phyloP scores from a whole-genome alignment of 257 asterid genomes.

The Primulina huaijiensis region DNA sequence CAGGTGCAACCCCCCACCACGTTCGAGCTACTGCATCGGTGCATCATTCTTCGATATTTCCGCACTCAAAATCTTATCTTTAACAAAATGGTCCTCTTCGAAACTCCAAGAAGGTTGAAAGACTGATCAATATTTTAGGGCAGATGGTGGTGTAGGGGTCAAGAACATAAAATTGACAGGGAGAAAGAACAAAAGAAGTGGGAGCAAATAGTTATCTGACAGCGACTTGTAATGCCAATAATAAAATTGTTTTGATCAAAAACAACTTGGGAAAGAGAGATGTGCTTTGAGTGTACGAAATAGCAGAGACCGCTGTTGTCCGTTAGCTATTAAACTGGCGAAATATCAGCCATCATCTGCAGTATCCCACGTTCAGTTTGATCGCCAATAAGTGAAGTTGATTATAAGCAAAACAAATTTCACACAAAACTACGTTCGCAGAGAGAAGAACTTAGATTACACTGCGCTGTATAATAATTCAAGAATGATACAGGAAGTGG shows the following conservation, averaged over 20 bases:
- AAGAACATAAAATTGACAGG: background rate
- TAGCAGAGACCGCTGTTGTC: constrained; percentile 28
- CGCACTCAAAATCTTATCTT: background rate
- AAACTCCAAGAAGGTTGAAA: background rate
- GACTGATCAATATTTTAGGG: background rate
- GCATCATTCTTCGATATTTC: constrained; percentile 39
- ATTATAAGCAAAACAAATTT: background rate
- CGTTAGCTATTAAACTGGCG: constrained; percentile 40
- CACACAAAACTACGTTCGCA: constrained; percentile 29
- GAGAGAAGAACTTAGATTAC: constrained; percentile 19
- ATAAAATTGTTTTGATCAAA: constrained; percentile 40
- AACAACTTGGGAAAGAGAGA: constrained; percentile 34
- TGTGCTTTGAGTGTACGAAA: constrained; percentile 25
- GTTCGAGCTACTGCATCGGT: constrained; percentile 30
- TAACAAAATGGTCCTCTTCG: background rate
- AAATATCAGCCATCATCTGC: constrained; percentile 49
- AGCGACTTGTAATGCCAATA: constrained; percentile 44
- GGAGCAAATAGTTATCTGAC: constrained; percentile 44
- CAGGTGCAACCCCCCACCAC: constrained; percentile 31
- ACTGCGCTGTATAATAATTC: constrained; percentile 21
- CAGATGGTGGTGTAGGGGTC: background rate
- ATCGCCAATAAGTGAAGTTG: background rate
- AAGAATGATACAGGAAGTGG: background rate
- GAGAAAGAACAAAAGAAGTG: constrained; percentile 9
- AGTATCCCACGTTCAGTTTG: constrained; percentile 44